Conservation (phyloP, 768 basidiomycete genomes). For the Agaricus blazei region DNA sequence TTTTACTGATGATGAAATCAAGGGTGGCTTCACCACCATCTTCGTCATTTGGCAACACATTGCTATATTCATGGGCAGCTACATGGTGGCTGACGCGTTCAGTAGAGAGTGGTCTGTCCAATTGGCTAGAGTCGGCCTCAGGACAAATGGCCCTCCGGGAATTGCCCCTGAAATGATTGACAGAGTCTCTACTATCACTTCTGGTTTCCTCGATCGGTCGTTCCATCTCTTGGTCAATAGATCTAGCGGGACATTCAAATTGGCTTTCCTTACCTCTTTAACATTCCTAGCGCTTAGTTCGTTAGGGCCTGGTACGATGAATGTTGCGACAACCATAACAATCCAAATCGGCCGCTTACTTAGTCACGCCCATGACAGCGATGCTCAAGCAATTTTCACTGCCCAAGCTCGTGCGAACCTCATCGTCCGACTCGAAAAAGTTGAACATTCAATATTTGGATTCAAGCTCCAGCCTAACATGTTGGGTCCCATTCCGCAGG, state of each 20-base stretch:
- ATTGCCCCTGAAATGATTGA: neutral
- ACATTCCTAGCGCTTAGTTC: neutral
- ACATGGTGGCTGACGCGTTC: conserved; percentile 9
- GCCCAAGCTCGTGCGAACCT: neutral
- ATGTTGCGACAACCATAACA: conserved; percentile 4
- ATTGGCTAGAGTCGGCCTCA: too few relatives aligned
- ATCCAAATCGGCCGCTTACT: neutral
- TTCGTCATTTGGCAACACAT: conserved; percentile 7
- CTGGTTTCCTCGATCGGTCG: too few relatives aligned
- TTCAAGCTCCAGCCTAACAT: conserved; percentile 1
- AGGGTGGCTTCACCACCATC: conserved; percentile 7
- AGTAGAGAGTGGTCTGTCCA: conserved; percentile 8
- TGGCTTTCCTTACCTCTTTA: conserved; percentile 5
- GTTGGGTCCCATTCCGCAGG: neutral
- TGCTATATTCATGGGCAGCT: conserved; percentile 2
- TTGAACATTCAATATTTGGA: conserved; percentile 3
- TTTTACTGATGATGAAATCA: conserved; percentile 5
- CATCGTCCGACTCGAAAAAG: conserved; percentile 2
- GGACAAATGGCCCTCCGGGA: too few relatives aligned
- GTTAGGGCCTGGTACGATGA: conserved; percentile 6
- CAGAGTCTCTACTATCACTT: too few relatives aligned
- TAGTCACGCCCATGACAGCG: neutral
- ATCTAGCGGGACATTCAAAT: conserved; percentile 7
- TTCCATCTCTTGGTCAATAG: neutral
- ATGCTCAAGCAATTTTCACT: neutral